Base-by-base conservation (phyloP, 2,329 filamentous ascomycete species). In the Epichloe gansuensis region DNA sequence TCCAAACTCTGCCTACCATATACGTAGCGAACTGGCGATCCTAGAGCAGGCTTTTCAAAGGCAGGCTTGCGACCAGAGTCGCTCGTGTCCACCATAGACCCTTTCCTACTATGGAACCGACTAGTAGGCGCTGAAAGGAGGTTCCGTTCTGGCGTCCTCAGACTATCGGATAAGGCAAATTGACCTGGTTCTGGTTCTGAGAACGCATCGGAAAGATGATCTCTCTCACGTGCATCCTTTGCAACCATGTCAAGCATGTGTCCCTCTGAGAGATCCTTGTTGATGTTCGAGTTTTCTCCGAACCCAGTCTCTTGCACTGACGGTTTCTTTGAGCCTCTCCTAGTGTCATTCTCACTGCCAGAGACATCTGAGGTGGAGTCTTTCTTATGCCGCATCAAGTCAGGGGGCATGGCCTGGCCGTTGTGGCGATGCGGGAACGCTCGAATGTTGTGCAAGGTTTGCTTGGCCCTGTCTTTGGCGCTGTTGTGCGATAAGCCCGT, bases 201-300 rank as follows among this genome's bases (percentile, higher is more conserved):
- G 11, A 56, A 58, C 13, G 62, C 56, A n/a, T 64, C 61, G 1
- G 60, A 58, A n/a, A 66, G 59, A 5, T 46, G 36, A 25, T 72
- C 70, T 41, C 68, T 66, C 43, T 73, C 71, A 12, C 66, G 64
- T 5, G 71, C 72, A 60, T 82, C 78, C 54, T 72, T 73, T 5
- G 75, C 75, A 54, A 82, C 71, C 68, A 81, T 76, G 53, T 81
- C 77, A 53, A 74, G 66, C 77, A 82, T 82, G 59, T 82, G 79
- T 61, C 77, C 80, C 55, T 80, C 76, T 12, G 82, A 64, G 12
- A 82, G 66, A 52, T 80, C 75, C 54, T 73, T 75, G 25, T 64
- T 55, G 44, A 66, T 71, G 56, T 72, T 75, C 46, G 71, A 73
- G 51, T 74, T 69, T 2, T 75, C 80, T 11, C 70, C 72, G 15